A percentile compares a stretch with the other conserved stretches of the same genome.
Evolutionary conservation across 176 grass and related monocot genomes (phyloP).

Genomic region (Dendrocalamus sinicus): DNA sequence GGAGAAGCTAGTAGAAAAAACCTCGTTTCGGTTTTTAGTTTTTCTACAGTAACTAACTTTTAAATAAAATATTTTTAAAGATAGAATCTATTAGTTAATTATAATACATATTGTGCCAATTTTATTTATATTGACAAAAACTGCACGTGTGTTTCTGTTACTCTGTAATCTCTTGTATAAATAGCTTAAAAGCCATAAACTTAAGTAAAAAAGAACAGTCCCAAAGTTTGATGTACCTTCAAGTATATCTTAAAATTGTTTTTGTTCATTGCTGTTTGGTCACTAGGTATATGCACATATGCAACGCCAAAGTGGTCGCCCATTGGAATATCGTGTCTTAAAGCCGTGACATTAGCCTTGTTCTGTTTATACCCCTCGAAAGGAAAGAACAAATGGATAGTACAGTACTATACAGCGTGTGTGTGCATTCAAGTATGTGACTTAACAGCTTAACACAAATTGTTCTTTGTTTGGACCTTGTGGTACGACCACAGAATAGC

Average conservation of each 20-base stretch:
- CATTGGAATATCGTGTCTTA: not conserved
- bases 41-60: too few relatives aligned
- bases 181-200: not conserved
- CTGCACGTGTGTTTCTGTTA: too few relatives aligned
- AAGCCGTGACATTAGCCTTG: not conserved
- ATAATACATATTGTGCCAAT: too few relatives aligned
- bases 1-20: not conserved
- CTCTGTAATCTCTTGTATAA: too few relatives aligned
- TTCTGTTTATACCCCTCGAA: not conserved
- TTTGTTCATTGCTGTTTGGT: not conserved
- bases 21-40: too few relatives aligned
- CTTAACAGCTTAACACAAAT: not conserved
- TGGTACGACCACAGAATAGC: too few relatives aligned
- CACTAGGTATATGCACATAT: not conserved
- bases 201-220: too few relatives aligned
- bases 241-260: conserved; percentile 36
- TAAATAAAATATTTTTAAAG: too few relatives aligned
- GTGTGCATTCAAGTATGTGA: not conserved
- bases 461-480: too few relatives aligned
- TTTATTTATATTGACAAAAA: too few relatives aligned
- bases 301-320: not conserved
- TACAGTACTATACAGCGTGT: not conserved
- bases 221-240: not conserved
- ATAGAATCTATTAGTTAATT: too few relatives aligned
- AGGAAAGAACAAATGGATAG: not conserved